A percentile compares a stretch with the other conserved stretches of the same genome.
phyloP scores from a whole-genome alignment of 768 basidiomycete genomes.

The Amanita thiersii region DNA sequence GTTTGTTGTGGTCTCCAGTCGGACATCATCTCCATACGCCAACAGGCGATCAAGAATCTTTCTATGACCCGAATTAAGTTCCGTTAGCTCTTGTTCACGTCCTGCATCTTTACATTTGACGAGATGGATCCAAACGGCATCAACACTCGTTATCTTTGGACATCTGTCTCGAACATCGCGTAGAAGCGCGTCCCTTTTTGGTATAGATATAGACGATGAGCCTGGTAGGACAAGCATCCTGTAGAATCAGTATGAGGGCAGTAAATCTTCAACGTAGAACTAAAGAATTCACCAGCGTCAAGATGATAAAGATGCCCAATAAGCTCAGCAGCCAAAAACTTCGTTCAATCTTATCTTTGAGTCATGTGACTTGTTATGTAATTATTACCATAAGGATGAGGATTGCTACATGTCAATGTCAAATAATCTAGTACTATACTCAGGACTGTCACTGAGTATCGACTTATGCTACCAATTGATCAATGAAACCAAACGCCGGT shows the following conservation, averaged over 20 bases:
- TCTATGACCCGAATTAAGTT: slow-evolving; percentile 34
- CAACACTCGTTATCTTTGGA: slow-evolving; percentile 55
- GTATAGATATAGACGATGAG: slow-evolving; percentile 63
- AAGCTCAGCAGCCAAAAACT: no score
- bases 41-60: slow-evolving; percentile 63
- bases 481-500: no score
- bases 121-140: slow-evolving; percentile 83
- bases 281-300: no score
- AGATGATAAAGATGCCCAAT: no score
- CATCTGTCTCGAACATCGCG: slow-evolving; percentile 43
- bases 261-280: no score
- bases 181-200: slow-evolving; percentile 65
- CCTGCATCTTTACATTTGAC: slow-evolving; percentile 50
- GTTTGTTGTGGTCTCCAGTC: slow-evolving; percentile 33
- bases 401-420: no score
- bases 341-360: no score
- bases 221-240: slow-evolving; percentile 76
- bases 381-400: no score
- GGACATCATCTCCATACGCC: slow-evolving; percentile 75
- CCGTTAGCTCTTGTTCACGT: slow-evolving; percentile 38
- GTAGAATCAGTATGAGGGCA: not conserved
- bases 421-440: no score
- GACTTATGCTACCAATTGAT: no score
- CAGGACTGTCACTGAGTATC: no score
- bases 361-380: no score